phyloP scores from a whole-genome alignment of 257 asterid genomes.

The Solanum gracilifrons region DNA sequence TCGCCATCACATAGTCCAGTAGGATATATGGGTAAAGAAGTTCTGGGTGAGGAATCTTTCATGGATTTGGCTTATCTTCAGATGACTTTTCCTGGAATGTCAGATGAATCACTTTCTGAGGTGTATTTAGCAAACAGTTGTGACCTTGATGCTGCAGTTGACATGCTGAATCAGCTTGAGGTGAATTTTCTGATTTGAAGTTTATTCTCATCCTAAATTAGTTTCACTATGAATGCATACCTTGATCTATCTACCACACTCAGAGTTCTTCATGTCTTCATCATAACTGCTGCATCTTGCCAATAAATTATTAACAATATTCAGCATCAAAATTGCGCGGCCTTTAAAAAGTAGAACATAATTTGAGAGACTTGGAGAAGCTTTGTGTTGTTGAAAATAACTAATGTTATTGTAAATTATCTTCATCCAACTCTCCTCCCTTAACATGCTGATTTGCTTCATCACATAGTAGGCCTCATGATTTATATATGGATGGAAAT shows the following conservation, averaged over 20 bases:
- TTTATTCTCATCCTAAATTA: background rate
- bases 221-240: background rate
- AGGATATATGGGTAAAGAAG: conserved; percentile 22
- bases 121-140: conserved; percentile 51
- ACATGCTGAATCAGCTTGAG: conserved; percentile 78
- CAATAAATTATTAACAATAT: background rate
- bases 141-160: conserved; percentile 62
- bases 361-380: background rate
- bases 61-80: conserved; percentile 64
- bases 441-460: background rate
- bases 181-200: conserved; percentile 17
- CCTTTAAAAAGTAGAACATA: background rate
- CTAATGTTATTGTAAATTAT: background rate
- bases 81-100: conserved; percentile 64
- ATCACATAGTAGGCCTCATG: background rate
- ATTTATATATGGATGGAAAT: background rate
- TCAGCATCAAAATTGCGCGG: background rate
- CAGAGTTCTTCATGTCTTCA: background rate
- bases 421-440: background rate
- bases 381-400: background rate
- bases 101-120: conserved; percentile 62
- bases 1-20: conserved; percentile 35
- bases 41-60: conserved; percentile 35
- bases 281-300: background rate
- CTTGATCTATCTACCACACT: background rate